These are phyloP conservation scores for Septoria linicola DNA, from an alignment of 2,329 filamentous ascomycete species.

Conservation along the genomic window DNA sequence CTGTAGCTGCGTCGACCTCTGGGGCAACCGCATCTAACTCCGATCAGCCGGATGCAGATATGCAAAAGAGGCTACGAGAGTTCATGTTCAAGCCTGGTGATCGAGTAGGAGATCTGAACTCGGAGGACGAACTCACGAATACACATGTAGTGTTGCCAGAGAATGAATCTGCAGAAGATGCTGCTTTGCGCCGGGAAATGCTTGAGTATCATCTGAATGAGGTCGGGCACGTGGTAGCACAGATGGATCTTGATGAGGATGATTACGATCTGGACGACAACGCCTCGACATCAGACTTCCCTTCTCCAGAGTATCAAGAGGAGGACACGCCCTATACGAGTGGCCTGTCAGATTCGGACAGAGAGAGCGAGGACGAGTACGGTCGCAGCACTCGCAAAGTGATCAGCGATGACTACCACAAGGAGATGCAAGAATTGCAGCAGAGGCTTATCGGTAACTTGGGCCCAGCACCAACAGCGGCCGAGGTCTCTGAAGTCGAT, in stretches of 20 bases:
- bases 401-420: conserved; percentile 71
- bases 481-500: conserved; percentile 38
- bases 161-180: conserved; percentile 77
- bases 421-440: conserved; percentile 83
- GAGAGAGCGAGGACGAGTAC: conserved; percentile 70
- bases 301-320: conserved; percentile 37
- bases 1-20: background rate
- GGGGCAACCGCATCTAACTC: background rate
- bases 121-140: conserved; percentile 43
- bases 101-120: conserved; percentile 46
- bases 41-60: conserved; percentile 14
- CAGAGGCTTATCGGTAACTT: conserved; percentile 66
- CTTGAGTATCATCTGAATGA: conserved; percentile 84
- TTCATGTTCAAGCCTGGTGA: conserved; percentile 38
- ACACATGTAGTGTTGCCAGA: conserved; percentile 62
- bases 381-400: conserved; percentile 69
- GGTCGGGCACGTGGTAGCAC: conserved; percentile 86
- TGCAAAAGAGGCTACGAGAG: conserved; percentile 31
- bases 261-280: conserved; percentile 54
- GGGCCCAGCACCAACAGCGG: conserved; percentile 48
- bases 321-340: conserved; percentile 45
- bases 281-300: conserved; percentile 28
- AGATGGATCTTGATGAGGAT: conserved; percentile 73
- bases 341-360: conserved; percentile 61
- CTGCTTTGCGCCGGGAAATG: conserved; percentile 80